Conservation (phyloP, 192 early-diverging fungal genomes). For the Geranomyces michiganensis region DNA sequence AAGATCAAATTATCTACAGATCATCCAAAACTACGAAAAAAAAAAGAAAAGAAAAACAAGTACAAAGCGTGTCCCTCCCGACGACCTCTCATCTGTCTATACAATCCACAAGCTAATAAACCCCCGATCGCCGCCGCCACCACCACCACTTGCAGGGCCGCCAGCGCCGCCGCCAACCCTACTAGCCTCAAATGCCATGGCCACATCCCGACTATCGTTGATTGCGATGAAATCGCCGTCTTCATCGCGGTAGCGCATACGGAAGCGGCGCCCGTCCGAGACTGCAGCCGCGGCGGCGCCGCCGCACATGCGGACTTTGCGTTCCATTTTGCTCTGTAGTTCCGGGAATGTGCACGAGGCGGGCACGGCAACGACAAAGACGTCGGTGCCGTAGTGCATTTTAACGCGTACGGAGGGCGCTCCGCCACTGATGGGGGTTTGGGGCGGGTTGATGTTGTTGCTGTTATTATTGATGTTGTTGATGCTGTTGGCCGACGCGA, state of each 20-base stretch:
- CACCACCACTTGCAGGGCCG: too few relatives aligned
- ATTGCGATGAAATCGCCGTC: constrained; percentile 89
- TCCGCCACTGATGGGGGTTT: not conserved
- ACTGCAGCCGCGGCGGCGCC: constrained; percentile 36
- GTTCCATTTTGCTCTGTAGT: constrained; percentile 79
- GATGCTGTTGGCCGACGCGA: too few relatives aligned
- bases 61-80: too few relatives aligned
- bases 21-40: too few relatives aligned
- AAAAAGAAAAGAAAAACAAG: too few relatives aligned
- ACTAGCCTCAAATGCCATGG: constrained; percentile 79
- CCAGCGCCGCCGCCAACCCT: not conserved
- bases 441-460: not conserved
- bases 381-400: constrained; percentile 84
- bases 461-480: constrained; percentile 21
- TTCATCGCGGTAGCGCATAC: constrained; percentile 89
- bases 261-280: constrained; percentile 52
- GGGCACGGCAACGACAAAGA: constrained; percentile 87
- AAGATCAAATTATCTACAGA: too few relatives aligned
- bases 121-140: constrained; percentile 36
- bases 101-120: constrained; percentile 40
- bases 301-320: constrained; percentile 86
- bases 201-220: constrained; percentile 88
- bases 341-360: constrained; percentile 72
- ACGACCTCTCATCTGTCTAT: too few relatives aligned
- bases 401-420: constrained; percentile 72